Percentiles rank a stretch among this genome's conserved stretches.
These are phyloP conservation scores for Stromatinia cepivora DNA, from an alignment of 2,329 filamentous ascomycete species.

Conservation along the genomic window DNA sequence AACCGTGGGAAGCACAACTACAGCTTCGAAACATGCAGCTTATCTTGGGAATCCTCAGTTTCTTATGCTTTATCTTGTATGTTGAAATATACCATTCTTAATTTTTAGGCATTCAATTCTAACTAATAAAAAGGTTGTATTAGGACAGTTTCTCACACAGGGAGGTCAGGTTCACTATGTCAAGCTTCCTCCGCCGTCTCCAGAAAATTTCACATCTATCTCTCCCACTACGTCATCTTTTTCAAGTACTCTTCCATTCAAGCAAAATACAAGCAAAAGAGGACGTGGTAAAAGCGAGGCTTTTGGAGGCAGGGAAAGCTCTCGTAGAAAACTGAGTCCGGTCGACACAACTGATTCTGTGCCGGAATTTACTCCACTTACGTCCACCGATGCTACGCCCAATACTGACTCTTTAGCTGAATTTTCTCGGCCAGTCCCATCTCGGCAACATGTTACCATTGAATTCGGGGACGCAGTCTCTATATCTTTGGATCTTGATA, in stretches of 20 bases:
- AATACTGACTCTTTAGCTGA: not conserved
- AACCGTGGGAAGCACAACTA: not conserved
- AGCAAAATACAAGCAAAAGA: not conserved
- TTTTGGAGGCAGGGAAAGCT: not conserved
- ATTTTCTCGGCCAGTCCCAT: not conserved
- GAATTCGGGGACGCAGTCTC: not conserved
- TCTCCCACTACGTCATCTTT: not conserved
- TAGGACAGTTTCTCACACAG: not conserved
- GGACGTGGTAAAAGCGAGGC: not conserved
- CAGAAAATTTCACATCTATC: not conserved
- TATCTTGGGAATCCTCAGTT: too few relatives aligned
- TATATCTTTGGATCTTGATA: not conserved
- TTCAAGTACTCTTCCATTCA: not conserved
- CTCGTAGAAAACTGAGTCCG: not conserved
- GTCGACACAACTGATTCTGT: too few relatives aligned
- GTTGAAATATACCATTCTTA: not conserved
- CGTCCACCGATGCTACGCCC: not conserved
- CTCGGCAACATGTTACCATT: not conserved
- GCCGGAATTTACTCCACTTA: not conserved
- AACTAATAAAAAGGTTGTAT: not conserved
- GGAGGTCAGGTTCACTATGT: not conserved
- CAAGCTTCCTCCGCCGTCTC: not conserved
- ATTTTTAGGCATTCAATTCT: not conserved
- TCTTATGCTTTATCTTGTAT: constrained; percentile 3
- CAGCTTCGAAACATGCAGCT: not conserved